These are phyloP conservation scores for Mycosphaerella arachidis DNA, from an alignment of 2,329 filamentous ascomycete genomes.

Conservation along the genomic window DNA sequence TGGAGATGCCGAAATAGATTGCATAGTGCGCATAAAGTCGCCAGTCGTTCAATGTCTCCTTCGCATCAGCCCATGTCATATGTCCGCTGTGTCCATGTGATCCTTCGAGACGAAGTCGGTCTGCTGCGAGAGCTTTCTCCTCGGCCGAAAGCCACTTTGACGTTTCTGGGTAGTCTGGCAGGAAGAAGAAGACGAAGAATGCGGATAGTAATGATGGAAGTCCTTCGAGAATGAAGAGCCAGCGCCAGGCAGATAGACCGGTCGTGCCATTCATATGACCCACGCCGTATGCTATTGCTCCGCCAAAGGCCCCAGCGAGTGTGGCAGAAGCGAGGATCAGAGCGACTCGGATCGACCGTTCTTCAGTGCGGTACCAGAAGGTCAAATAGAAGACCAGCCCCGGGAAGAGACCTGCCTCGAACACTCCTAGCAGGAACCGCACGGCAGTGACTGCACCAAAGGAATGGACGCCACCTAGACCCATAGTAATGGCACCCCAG, in stretches of 20 bases:
- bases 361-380: slow-evolving; percentile 32
- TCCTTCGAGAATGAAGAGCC: slow-evolving; percentile 68
- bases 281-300: slow-evolving; percentile 43
- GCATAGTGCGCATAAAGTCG: slow-evolving; percentile 51
- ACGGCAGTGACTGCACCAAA: slow-evolving; percentile 42
- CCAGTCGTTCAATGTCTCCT: slow-evolving; percentile 47
- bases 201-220: slow-evolving; percentile 48
- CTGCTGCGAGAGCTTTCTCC: slow-evolving; percentile 42
- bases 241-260: slow-evolving; percentile 60
- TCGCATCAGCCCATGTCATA: slow-evolving; percentile 48
- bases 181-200: slow-evolving; percentile 49
- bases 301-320: slow-evolving; percentile 33
- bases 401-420: slow-evolving; percentile 57
- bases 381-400: slow-evolving; percentile 31
- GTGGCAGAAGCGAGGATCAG: slow-evolving; percentile 32
- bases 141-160: slow-evolving; percentile 40
- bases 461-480: slow-evolving; percentile 44
- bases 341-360: slow-evolving; percentile 29
- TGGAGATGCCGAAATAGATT: slow-evolving; percentile 47
- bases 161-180: slow-evolving; percentile 51
- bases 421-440: slow-evolving; percentile 41
- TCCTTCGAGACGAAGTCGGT: slow-evolving; percentile 42
- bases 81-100: slow-evolving; percentile 38
- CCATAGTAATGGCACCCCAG: slow-evolving; percentile 31
- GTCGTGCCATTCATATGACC: slow-evolving; percentile 52